phyloP scores from a whole-genome alignment of 140 eudicot genomes.

The Bidens hawaiensis region DNA sequence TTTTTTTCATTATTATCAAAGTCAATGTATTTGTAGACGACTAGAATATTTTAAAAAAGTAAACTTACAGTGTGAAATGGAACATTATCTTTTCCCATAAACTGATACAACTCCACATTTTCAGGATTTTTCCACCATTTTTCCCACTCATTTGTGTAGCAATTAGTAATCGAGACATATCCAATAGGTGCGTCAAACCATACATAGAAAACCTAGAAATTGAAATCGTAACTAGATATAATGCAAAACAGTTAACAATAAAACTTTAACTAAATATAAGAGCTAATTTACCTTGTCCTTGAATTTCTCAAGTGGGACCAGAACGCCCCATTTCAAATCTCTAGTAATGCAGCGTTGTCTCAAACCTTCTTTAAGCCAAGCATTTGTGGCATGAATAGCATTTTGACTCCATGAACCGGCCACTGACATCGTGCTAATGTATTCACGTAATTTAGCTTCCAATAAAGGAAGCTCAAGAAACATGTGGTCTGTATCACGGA shows the following conservation, averaged over 20 bases:
- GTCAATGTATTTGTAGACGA: not conserved
- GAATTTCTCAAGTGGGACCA: conserved; percentile 82
- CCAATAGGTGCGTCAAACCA: conserved; percentile 99
- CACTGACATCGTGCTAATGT: conserved; percentile 61
- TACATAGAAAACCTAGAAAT: conserved; percentile 75
- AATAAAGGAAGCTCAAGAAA: conserved; percentile 90
- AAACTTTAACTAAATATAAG: not conserved
- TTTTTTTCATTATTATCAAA: not conserved
- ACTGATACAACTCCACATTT: conserved; percentile 89
- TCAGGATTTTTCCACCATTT: conserved; percentile 99
- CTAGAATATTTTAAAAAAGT: not conserved
- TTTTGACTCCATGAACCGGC: conserved; percentile 94
- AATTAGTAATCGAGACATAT: conserved; percentile 83
- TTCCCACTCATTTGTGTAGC: conserved; percentile 94
- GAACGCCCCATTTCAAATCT: conserved; percentile 98
- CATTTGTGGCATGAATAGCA: conserved; percentile 88
- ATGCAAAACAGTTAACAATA: conserved; percentile 11
- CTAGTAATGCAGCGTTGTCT: conserved; percentile 87
- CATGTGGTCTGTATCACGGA: conserved; percentile 89
- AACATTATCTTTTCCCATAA: conserved; percentile 99
- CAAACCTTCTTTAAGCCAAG: conserved; percentile 96
- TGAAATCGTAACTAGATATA: not conserved
- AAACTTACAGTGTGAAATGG: conserved; percentile 90
- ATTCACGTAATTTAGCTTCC: conserved; percentile 57
- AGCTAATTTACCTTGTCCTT: conserved; percentile 63